Evolutionary conservation across 331 rosid species (phyloP).

Genomic region (Acacia pycnantha): DNA sequence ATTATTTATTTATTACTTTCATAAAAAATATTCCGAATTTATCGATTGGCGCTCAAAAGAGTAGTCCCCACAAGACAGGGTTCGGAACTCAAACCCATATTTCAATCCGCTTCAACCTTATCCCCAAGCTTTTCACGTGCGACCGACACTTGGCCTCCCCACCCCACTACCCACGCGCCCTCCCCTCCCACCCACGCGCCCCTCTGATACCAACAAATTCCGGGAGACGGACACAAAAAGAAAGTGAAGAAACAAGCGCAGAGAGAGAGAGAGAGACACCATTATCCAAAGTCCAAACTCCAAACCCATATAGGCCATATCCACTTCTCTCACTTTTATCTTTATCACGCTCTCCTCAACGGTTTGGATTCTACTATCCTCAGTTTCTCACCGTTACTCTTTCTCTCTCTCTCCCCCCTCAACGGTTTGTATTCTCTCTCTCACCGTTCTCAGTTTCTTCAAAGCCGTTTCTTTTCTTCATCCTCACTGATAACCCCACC

Average conservation of each 20-base stretch:
- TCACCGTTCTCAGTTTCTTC: neutral
- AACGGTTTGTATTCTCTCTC: slow-evolving; percentile 8
- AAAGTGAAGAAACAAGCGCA: neutral
- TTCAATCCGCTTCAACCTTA: slow-evolving; percentile 36
- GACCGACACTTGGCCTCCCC: neutral
- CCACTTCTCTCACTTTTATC: neutral
- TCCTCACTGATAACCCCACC: neutral
- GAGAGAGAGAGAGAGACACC: no score
- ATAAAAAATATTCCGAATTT: neutral
- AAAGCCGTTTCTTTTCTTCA: neutral
- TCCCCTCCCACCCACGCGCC: neutral
- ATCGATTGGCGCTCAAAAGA: neutral
- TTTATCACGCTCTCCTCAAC: neutral
- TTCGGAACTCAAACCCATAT: slow-evolving; percentile 35
- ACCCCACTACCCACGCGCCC: neutral
- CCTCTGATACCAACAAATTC: neutral
- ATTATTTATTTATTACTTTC: no score
- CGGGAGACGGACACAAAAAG: neutral
- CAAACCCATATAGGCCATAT: neutral
- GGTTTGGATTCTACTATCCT: slow-evolving; percentile 6
- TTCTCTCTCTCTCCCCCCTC: neutral
- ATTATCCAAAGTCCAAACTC: neutral
- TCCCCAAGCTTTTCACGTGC: slow-evolving; percentile 5
- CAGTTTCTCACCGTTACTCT: neutral
- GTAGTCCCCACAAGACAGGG: neutral